Evolutionary conservation across 805 yeast genomes (phyloP).

Genomic region (Suhomyces sp.): DNA sequence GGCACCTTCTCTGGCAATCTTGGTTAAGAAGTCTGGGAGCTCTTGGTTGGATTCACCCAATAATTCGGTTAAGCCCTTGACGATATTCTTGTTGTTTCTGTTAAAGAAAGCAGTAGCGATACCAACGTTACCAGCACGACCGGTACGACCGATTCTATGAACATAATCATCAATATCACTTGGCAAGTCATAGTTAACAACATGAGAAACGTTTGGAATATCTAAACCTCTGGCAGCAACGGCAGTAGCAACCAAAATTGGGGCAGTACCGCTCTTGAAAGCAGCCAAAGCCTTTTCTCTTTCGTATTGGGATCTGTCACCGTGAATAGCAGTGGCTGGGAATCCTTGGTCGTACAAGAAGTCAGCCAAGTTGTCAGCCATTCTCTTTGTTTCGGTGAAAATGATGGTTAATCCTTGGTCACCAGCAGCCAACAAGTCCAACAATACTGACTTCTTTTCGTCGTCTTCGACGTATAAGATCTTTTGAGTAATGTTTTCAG

Average conservation of each 20-base stretch:
- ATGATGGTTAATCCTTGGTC: constrained; percentile 86
- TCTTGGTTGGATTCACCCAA: constrained; percentile 97
- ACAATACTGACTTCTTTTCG: constrained; percentile 85
- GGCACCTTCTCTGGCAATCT: constrained; percentile 73
- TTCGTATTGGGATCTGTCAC: constrained; percentile 97
- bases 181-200: constrained; percentile 95
- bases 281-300: constrained; percentile 96
- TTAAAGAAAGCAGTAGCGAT: constrained; percentile 97
- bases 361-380: constrained; percentile 95
- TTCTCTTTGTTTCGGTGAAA: constrained; percentile 97
- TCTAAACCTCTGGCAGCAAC: constrained; percentile 99
- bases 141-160: constrained; percentile 99
- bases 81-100: constrained; percentile 89
- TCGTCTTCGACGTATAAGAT: constrained; percentile 90
- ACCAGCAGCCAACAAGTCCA: constrained; percentile 73
- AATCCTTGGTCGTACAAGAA: constrained; percentile 83
- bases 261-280: constrained; percentile 89
- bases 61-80: constrained; percentile 81
- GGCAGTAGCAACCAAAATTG: constrained; percentile 96
- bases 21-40: constrained; percentile 83
- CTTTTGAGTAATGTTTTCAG: constrained; percentile 96
- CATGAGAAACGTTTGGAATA: constrained; percentile 98
- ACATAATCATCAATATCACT: constrained; percentile 97
- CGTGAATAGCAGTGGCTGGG: constrained; percentile 98
- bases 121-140: constrained; percentile 99